Conservation (phyloP, 2,329 filamentous ascomycete genomes). For the Akanthomyces muscarius region DNA sequence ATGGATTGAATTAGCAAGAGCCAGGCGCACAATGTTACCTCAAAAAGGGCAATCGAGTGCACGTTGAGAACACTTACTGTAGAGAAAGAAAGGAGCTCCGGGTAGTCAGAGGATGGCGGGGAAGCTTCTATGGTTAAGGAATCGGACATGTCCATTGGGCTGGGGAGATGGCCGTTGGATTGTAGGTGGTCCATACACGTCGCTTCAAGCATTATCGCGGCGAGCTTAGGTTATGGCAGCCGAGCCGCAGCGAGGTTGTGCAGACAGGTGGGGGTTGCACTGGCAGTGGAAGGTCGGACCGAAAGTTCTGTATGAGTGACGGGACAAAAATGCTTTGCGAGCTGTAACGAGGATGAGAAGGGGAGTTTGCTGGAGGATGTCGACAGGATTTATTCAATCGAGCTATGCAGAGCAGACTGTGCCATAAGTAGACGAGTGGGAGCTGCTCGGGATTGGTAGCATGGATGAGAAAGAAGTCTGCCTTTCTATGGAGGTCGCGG, state of each 20-base stretch:
- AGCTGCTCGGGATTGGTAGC: neutral
- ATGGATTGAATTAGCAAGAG: neutral
- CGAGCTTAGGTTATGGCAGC: neutral
- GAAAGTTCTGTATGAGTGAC: neutral
- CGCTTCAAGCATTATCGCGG: constrained; percentile 4
- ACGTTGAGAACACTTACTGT: neutral
- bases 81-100: constrained; percentile 10
- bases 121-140: neutral
- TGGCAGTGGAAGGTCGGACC: neutral
- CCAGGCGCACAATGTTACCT: constrained; percentile 6
- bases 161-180: neutral
- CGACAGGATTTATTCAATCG: neutral
- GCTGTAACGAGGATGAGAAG: neutral
- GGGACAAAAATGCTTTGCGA: neutral
- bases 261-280: neutral
- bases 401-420: neutral
- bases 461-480: neutral
- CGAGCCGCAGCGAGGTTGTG: neutral
- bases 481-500: neutral
- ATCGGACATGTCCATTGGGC: constrained; percentile 8
- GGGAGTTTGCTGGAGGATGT: neutral
- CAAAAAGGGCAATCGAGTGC: neutral
- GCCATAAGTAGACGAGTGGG: neutral
- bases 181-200: constrained; percentile 1
- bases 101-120: constrained; percentile 3